Evolutionary conservation across 2,329 filamentous ascomycete genomes (phyloP), one percentile per base, ranked within the genome.

Genomic region (Calonectria hongkongensis): DNA sequence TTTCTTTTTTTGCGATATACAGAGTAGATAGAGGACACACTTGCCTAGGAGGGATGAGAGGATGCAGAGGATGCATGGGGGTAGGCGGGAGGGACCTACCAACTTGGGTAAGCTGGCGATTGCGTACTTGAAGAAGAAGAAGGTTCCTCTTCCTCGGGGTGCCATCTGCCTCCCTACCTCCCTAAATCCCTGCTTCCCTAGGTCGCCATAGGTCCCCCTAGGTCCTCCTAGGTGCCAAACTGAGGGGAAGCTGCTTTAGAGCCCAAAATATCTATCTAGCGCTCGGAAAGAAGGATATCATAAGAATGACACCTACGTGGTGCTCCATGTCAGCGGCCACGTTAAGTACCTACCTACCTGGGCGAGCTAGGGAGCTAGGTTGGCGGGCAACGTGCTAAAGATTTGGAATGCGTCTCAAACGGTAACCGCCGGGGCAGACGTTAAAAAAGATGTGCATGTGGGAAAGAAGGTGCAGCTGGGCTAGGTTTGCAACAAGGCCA

Each of bases 401-500:
- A 60, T 60, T 43, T 41, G 33, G 50, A 47, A 58, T 56, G 65
- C 33, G 18, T 56, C 47, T 39, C 54, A 60, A 60, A 60, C 54
- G 33, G 48, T 33, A 67, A 56, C 65, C 36, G 50, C 54, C 54
- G 51, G 64, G 33, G n/a, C n/a, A 50, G 43, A 50, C 27, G 58
- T 63, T 65, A 50, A 50, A 54, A 33, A 64, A 65, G 45, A 54
- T 25, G 39, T 51, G 47, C 45, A 66, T 50, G 63, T 51, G 45
- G 45, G 30, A 66, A 33, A 66, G 27, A 45, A 63, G 41, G 64
- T 54, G 68, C 68, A 63, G 63, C 21, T 30, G 33, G 43, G 56
- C 36, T 64, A 48, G 54, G 54, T 28, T 60, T 41, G 54, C 54
- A 60, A 36, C 36, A 60, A 60, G 54, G 33, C 50, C 54, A 60